Evolutionary conservation across 2,329 filamentous ascomycete species (phyloP), one percentile per base, ranked within the genome.

Genomic region (Pseudogymnoascus sp.): DNA sequence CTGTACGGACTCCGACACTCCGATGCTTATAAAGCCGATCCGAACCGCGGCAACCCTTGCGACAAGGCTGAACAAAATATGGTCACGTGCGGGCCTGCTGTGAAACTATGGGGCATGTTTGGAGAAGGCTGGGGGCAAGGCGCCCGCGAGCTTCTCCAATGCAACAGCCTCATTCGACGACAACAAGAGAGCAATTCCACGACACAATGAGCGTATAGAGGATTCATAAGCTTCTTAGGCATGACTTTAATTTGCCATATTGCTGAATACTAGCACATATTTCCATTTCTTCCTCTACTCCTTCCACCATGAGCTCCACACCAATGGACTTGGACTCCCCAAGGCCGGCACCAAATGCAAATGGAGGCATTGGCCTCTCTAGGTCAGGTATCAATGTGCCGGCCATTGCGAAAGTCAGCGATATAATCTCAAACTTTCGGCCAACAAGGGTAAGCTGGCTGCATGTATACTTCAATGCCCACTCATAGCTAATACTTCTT

Each of bases 401-500:
- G 10, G 55, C 64, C 62, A 82, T 82, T 5, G 85, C 87, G 10
- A 89, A 89, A 71, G 82, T 96, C 61, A 82, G 84, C 69, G 90
- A 96, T 70, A 81, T 94, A 67, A 87, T 96, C 68, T 80, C 84
- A 37, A 86, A 82, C 61, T 96, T 90, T 72, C 82, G 90, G 59
- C 90, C 93, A 6, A 87, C 87, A 55, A 92, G 91, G 81, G 90
- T 93, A 76, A 68, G 76, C 48, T 58, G 29, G 36, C 37, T 33
- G 48, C 36, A 13, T 25, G 15, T 8, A 39, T 13, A 55, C 61
- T 62, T 61, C 64, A 65, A 62, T 64, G 45, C 63, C 58, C 58
- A 59, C 42, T 35, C 29, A 31, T 55, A 55, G 29, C 48, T 55
- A 62, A 39, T 40, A 4, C 55, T 37, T 31, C 7, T 40, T 58